Evolutionary conservation across 805 yeast species (phyloP), one percentile per base, ranked within the genome.

Genomic region (Ogataea angusta): DNA sequence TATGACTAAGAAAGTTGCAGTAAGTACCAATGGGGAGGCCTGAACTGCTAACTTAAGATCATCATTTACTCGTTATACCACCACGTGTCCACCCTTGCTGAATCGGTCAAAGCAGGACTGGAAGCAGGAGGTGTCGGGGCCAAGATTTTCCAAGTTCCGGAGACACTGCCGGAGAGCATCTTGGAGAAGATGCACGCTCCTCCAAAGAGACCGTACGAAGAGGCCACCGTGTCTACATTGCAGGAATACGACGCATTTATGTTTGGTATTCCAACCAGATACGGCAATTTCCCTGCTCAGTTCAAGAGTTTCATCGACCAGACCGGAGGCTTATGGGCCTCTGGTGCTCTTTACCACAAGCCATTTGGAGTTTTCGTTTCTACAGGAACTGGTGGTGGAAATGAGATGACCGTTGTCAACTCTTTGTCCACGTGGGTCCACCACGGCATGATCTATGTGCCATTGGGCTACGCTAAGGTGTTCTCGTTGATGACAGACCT

Each of bases 211-310:
- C 65, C 64, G 23, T 68, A 67, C 54, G 88, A 88, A 42, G 60
- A 75, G 42, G 85, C 85, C 25, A 70, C 80, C 5, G 53, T 64
- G 4, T 81, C 75, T 9, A 73, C 76, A 3, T 69, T 87, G 52
- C 61, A 63, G 18, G 66, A 73, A 44, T 84, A 81, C 67, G 95
- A 85, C 57, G 89, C 80, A 10, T 80, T 82, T 60, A 49, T 85
- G 47, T 82, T 85, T 52, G 95, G 95, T 51, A 60, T 85, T 43
- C 93, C 95, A 50, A 84, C 95, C 25, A 75, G 95, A 63, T 86
- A 59, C 60, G 95, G 95, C 52, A 74, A 70, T 60, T 67, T 76
- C 60, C 88, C 95, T 36, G 78, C 86, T 19, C 95, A 86, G 66
- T 79, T 83, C 76, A 72, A 76, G 51, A 62, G 81, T 6, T 86